A percentile compares a stretch with the other conserved stretches of the same genome.
phyloP scores from a whole-genome alignment of 768 basidiomycete genomes.

The Mycena crocata region DNA sequence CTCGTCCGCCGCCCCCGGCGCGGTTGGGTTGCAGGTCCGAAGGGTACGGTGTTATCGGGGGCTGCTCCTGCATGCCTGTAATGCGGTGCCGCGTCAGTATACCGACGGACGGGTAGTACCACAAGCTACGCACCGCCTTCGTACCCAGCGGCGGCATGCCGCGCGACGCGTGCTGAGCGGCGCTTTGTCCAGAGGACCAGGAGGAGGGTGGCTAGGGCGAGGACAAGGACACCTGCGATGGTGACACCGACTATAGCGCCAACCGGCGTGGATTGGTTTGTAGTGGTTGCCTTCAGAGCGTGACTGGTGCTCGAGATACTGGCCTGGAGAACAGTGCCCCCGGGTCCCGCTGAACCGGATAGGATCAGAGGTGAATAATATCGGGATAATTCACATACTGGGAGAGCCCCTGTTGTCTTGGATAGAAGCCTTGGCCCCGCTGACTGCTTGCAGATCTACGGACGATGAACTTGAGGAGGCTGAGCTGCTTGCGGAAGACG shows the following conservation, averaged over 20 bases:
- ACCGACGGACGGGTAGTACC: background rate
- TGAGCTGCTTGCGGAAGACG: background rate
- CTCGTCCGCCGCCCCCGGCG: background rate
- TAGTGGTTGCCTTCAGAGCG: background rate
- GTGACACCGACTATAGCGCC: slow-evolving; percentile 6
- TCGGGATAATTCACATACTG: background rate
- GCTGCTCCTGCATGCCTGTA: background rate
- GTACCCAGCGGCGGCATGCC: background rate
- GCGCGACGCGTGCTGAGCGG: background rate
- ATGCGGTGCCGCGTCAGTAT: background rate
- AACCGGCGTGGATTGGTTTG: background rate
- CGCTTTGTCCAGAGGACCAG: slow-evolving; percentile 4
- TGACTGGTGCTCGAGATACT: background rate
- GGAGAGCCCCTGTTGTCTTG: slow-evolving; percentile 2
- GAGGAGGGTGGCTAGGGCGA: background rate
- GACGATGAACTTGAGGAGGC: background rate
- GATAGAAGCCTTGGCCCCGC: background rate
- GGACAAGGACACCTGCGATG: slow-evolving; percentile 8
- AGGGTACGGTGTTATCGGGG: slow-evolving; percentile 3
- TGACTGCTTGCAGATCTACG: background rate
- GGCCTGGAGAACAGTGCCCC: background rate
- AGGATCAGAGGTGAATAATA: background rate
- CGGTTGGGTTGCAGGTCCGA: slow-evolving; percentile 17
- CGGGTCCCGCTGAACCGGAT: background rate
- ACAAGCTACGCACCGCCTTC: slow-evolving; percentile 1